These are phyloP conservation scores for Auxenochlorella protothecoides DNA, from an alignment of 139 green algal genomes.

Conservation along the genomic window DNA sequence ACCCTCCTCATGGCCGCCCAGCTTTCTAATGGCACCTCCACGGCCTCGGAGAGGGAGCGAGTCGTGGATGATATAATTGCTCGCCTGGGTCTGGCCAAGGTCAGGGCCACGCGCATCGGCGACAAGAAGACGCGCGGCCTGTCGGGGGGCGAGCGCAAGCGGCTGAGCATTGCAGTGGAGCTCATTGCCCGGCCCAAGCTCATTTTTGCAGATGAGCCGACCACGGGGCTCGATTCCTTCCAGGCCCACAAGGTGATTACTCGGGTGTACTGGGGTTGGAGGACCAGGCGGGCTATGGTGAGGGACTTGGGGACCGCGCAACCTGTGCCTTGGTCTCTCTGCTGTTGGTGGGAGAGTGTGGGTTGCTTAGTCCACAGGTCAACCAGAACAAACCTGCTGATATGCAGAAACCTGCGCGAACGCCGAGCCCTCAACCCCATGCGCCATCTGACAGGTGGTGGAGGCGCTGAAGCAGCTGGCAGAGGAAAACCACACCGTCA, in stretches of 20 bases:
- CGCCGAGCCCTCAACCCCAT: too few species aligned
- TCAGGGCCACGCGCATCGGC: constrained; percentile 55
- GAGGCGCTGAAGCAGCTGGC: constrained; percentile 59
- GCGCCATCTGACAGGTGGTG: constrained; percentile 32
- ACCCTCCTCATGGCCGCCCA: constrained; percentile 69
- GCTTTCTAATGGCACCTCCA: constrained; percentile 40
- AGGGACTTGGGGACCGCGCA: neutral
- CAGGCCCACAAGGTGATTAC: constrained; percentile 54
- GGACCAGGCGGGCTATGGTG: neutral
- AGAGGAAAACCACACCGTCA: constrained; percentile 55
- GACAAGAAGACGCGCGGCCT: constrained; percentile 52
- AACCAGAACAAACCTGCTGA: too few species aligned
- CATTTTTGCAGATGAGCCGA: constrained; percentile 80
- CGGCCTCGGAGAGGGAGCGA: constrained; percentile 14
- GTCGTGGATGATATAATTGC: constrained; percentile 55
- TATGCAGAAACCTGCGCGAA: too few species aligned
- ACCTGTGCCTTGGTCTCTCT: neutral
- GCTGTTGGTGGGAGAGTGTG: constrained; percentile 2
- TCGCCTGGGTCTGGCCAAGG: constrained; percentile 58
- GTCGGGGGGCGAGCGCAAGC: constrained; percentile 74
- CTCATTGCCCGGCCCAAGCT: constrained; percentile 59
- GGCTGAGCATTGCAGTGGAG: constrained; percentile 78
- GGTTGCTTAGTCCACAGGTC: too few species aligned
- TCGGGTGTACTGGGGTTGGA: neutral
- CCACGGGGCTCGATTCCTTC: constrained; percentile 78